These are phyloP conservation scores for Kuraishia cidri DNA, from an alignment of 805 yeast genomes.

Conservation along the genomic window DNA sequence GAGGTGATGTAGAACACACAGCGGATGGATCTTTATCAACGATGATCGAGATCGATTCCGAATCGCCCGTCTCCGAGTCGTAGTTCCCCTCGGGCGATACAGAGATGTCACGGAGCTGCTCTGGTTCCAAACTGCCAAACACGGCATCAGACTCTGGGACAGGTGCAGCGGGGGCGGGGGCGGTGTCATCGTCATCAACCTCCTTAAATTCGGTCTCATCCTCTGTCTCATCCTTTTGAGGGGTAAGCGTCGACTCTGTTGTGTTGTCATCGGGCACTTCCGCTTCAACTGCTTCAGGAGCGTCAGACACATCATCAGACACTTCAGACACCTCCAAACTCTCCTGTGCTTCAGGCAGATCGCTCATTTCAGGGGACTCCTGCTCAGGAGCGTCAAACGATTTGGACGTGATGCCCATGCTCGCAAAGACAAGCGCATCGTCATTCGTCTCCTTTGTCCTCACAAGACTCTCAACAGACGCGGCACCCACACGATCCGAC, in stretches of 20 bases:
- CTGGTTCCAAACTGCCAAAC: too few species aligned
- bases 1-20: neutral
- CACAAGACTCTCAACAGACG: neutral
- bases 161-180: neutral
- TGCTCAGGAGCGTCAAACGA: neutral
- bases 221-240: neutral
- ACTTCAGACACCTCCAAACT: neutral
- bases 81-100: neutral
- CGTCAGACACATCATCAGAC: neutral
- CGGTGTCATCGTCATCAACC: neutral
- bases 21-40: neutral
- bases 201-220: neutral
- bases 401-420: constrained; percentile 9
- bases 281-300: neutral
- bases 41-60: constrained; percentile 1
- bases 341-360: neutral
- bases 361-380: neutral
- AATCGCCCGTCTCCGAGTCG: neutral
- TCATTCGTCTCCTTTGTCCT: neutral
- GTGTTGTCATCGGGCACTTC: too few species aligned
- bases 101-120: neutral
- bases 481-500: neutral
- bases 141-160: neutral
- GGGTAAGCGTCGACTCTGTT: too few species aligned
- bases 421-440: constrained; percentile 7